phyloP scores from a whole-genome alignment of 106 monocot species.

The Phalaenopsis equestris region DNA sequence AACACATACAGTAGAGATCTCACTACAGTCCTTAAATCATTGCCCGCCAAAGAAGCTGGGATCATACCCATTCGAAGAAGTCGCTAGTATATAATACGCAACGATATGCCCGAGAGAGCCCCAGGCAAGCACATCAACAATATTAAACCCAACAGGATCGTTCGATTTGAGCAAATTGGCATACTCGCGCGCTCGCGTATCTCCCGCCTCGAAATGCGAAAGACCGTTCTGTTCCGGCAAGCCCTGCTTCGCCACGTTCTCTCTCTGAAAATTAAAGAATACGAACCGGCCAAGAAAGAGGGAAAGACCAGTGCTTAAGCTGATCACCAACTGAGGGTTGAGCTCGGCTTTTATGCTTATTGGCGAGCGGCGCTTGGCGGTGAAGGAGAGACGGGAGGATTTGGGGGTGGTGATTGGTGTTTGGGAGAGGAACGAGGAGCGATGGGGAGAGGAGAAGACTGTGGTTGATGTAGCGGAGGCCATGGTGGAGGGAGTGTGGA shows the following conservation, averaged over 20 bases:
- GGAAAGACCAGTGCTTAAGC: slow-evolving; percentile 88
- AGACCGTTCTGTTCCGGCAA: slow-evolving; percentile 87
- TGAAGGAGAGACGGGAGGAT: slow-evolving; percentile 9
- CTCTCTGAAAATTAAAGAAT: slow-evolving; percentile 99
- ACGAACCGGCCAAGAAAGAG: slow-evolving; percentile 96
- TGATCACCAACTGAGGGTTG: slow-evolving; percentile 70
- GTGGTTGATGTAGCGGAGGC: slow-evolving; percentile 9
- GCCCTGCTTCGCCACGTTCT: slow-evolving; percentile 95
- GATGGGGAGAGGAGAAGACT: slow-evolving; percentile 16
- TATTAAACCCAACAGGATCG: slow-evolving; percentile 94
- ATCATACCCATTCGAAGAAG: slow-evolving; percentile 90
- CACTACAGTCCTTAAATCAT: neutral
- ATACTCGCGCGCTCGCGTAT: slow-evolving; percentile 71
- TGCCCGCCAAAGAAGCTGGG: slow-evolving; percentile 55
- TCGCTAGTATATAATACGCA: slow-evolving; percentile 93
- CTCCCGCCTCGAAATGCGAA: slow-evolving; percentile 92
- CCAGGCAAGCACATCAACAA: slow-evolving; percentile 93
- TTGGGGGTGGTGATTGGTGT: slow-evolving; percentile 19
- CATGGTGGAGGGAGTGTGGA: slow-evolving; percentile 1
- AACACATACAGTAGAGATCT: no score
- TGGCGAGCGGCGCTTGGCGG: neutral
- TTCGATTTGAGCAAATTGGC: slow-evolving; percentile 68
- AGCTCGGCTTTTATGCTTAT: slow-evolving; percentile 44
- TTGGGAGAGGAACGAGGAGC: slow-evolving; percentile 50
- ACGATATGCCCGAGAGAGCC: slow-evolving; percentile 93